These are phyloP conservation scores for Colletotrichum neosansevieriae DNA, from an alignment of 2,329 filamentous ascomycete species.

Conservation along the genomic window DNA sequence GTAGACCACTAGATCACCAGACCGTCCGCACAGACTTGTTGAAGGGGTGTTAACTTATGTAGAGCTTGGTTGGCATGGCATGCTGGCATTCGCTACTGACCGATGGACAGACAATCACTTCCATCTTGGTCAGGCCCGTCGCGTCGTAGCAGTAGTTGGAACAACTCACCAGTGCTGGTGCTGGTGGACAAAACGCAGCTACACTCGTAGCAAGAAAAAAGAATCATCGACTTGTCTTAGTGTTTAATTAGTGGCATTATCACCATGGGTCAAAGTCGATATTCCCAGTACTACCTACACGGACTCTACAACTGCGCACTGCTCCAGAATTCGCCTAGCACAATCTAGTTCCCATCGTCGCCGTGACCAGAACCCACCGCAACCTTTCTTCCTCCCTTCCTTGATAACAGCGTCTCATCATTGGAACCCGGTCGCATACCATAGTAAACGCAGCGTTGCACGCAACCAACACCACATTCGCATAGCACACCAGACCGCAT, in stretches of 20 bases:
- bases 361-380: background rate
- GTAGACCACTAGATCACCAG: background rate
- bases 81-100: background rate
- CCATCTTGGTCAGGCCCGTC: background rate
- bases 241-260: too few relatives aligned
- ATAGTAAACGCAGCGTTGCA: too few relatives aligned
- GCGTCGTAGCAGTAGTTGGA: too few relatives aligned
- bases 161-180: too few relatives aligned
- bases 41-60: too few relatives aligned
- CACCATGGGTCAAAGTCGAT: too few relatives aligned
- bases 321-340: background rate
- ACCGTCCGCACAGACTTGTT: background rate
- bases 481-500: constrained; percentile 36
- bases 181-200: too few relatives aligned
- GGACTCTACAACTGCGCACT: too few relatives aligned
- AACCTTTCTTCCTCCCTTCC: background rate
- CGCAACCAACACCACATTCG: constrained; percentile 18
- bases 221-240: too few relatives aligned
- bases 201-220: too few relatives aligned
- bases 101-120: background rate
- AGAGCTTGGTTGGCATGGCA: background rate
- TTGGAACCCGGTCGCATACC: background rate
- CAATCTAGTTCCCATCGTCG: too few relatives aligned
- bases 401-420: constrained; percentile 40
- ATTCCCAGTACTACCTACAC: too few relatives aligned